These are phyloP conservation scores for Fusarium verrucosum DNA, from an alignment of 2,329 filamentous ascomycete species.

Conservation along the genomic window DNA sequence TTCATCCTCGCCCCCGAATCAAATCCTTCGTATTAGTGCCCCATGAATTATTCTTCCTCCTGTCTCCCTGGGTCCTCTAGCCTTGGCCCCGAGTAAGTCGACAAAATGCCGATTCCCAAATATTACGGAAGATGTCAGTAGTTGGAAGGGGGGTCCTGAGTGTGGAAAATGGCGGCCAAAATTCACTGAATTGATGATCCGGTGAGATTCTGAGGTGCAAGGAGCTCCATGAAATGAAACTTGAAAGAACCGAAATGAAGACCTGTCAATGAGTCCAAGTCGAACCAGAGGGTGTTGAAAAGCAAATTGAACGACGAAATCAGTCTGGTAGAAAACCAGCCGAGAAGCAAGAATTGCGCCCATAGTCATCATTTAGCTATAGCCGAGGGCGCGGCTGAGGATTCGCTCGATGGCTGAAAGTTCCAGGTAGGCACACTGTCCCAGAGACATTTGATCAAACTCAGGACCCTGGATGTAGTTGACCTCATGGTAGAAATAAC, in stretches of 20 bases:
- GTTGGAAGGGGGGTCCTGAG: not conserved
- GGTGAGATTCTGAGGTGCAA: not conserved
- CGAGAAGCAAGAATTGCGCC: not conserved
- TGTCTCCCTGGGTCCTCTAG: conserved; percentile 16
- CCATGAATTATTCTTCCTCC: conserved; percentile 23
- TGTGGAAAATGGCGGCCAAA: conserved; percentile 10
- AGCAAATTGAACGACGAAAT: not conserved
- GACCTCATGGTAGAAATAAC: conserved; percentile 62
- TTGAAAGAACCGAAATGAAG: not conserved
- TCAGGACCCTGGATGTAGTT: conserved; percentile 51
- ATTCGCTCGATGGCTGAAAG: conserved; percentile 60
- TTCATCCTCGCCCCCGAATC: conserved; percentile 14
- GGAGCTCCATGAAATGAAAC: conserved; percentile 8
- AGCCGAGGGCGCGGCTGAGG: conserved; percentile 54
- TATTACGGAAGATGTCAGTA: conserved; percentile 9
- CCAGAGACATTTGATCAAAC: conserved; percentile 61
- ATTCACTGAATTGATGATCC: not conserved
- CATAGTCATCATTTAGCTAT: conserved; percentile 1
- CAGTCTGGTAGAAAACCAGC: not conserved
- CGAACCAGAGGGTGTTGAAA: not conserved
- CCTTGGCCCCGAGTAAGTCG: conserved; percentile 27
- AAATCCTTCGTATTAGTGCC: conserved; percentile 23
- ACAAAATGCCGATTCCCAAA: conserved; percentile 26
- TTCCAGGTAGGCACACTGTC: conserved; percentile 57
- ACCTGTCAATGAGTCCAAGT: not conserved